A percentile compares a stretch with the other conserved stretches of the same genome.
phyloP scores from a whole-genome alignment of 768 basidiomycete genomes.

The Collybiopsis luxurians region DNA sequence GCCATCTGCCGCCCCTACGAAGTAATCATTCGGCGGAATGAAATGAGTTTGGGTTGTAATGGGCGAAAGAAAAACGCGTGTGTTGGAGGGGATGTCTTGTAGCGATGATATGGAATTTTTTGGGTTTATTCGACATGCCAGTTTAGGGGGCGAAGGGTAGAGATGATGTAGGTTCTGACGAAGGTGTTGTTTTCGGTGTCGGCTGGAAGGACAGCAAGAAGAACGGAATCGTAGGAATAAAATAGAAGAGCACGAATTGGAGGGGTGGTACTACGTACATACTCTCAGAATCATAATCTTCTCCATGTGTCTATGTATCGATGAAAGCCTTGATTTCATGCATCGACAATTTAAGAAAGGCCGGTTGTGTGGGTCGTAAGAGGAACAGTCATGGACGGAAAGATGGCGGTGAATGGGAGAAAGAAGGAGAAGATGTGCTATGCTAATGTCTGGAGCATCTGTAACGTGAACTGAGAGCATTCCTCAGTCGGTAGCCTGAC shows the following conservation, averaged over 20 bases:
- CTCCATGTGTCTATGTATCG: slow-evolving; percentile 54
- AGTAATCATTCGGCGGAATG: too few relatives aligned
- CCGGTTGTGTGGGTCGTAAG: too few relatives aligned
- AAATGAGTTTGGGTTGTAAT: slow-evolving; percentile 93
- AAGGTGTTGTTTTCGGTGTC: slow-evolving; percentile 78
- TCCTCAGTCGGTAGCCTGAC: too few relatives aligned
- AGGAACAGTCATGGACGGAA: too few relatives aligned
- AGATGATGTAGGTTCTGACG: slow-evolving; percentile 80
- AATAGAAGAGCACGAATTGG: neutral
- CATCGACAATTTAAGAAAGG: neutral
- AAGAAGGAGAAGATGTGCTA: neutral
- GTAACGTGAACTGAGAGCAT: too few relatives aligned
- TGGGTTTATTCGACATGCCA: slow-evolving; percentile 91
- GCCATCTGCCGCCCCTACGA: slow-evolving; percentile 94
- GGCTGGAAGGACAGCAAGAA: slow-evolving; percentile 48
- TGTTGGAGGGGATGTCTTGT: slow-evolving; percentile 86
- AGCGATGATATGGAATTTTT: slow-evolving; percentile 90
- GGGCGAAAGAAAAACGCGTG: slow-evolving; percentile 82
- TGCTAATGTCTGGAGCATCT: too few relatives aligned
- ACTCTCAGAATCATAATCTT: slow-evolving; percentile 63
- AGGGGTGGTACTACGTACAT: slow-evolving; percentile 36
- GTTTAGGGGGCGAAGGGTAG: slow-evolving; percentile 63
- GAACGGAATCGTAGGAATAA: neutral
- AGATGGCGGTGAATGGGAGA: too few relatives aligned
- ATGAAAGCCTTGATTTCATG: slow-evolving; percentile 24